Conservation (phyloP, 352 stramenopile species). For the Globisporangium viniferum region DNA sequence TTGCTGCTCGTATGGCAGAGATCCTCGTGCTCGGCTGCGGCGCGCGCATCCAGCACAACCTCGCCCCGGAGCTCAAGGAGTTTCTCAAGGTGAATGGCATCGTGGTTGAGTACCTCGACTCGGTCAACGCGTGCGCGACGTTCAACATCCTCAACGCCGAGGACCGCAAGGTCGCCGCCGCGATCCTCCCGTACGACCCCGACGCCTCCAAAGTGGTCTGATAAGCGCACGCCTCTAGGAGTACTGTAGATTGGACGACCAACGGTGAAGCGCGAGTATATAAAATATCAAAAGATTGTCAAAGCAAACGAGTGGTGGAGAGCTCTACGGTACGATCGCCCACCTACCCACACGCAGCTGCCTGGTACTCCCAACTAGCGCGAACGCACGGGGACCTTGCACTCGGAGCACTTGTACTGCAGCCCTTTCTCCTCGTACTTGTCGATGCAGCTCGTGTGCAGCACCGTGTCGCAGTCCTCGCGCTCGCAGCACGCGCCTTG, state of each 20-base stretch:
- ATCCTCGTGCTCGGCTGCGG: constrained; percentile 83
- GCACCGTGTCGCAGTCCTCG: constrained; percentile 35
- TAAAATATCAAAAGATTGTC: constrained; percentile 5
- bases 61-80: constrained; percentile 62
- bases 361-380: background rate
- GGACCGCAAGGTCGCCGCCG: constrained; percentile 74
- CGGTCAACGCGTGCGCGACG: constrained; percentile 82
- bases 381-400: constrained; percentile 36
- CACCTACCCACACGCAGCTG: no score
- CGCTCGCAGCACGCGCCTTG: constrained; percentile 45
- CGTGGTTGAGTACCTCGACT: constrained; percentile 84
- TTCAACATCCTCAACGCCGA: constrained; percentile 92
- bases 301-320: background rate
- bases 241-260: background rate
- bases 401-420: constrained; percentile 56
- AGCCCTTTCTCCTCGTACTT: constrained; percentile 61
- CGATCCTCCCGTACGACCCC: constrained; percentile 72
- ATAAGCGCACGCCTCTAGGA: background rate
- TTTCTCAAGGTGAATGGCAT: constrained; percentile 83
- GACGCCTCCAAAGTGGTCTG: constrained; percentile 20
- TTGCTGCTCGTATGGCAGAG: constrained; percentile 28
- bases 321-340: background rate
- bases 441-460: constrained; percentile 58
- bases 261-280: background rate
- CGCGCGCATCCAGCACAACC: constrained; percentile 48